These are phyloP conservation scores for Paxillus rubicundulus DNA, from an alignment of 768 basidiomycete species.

Conservation along the genomic window DNA sequence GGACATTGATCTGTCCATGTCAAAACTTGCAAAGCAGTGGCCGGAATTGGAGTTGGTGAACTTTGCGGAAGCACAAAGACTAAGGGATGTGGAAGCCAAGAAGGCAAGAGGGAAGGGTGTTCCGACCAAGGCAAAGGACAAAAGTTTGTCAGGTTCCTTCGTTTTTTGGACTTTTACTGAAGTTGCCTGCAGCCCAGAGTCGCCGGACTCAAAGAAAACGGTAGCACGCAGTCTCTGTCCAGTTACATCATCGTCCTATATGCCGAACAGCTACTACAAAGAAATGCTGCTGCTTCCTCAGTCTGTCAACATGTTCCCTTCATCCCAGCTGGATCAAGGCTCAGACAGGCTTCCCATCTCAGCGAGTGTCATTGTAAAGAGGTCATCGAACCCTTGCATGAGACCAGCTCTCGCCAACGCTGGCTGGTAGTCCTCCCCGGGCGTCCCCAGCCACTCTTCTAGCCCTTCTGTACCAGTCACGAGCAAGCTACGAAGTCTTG, in stretches of 20 bases:
- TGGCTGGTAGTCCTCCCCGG: constrained; percentile 27
- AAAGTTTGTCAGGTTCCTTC: constrained; percentile 43
- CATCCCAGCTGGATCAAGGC: constrained; percentile 19
- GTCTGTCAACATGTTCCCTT: constrained; percentile 19
- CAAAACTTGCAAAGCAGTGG: constrained; percentile 47
- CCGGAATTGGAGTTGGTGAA: constrained; percentile 62
- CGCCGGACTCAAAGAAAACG: constrained; percentile 47
- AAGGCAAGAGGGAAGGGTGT: constrained; percentile 80
- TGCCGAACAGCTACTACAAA: background rate
- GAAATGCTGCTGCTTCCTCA: background rate
- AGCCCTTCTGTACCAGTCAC: constrained; percentile 55
- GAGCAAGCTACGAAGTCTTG: constrained; percentile 66
- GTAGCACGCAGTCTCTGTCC: constrained; percentile 14
- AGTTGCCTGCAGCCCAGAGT: constrained; percentile 43
- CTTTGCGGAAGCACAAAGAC: constrained; percentile 61
- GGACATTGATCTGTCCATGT: constrained; percentile 54
- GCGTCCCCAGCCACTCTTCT: constrained; percentile 55
- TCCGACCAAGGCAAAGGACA: constrained; percentile 74
- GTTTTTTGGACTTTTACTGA: background rate
- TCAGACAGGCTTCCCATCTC: constrained; percentile 50
- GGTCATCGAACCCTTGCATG: constrained; percentile 59
- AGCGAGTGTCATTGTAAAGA: constrained; percentile 61
- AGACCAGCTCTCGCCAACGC: constrained; percentile 52
- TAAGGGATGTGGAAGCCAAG: constrained; percentile 64
- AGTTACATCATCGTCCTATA: background rate